Base-by-base conservation (phyloP, 108 stramenopile genomes). In the Asterionellopsis glacialis region DNA sequence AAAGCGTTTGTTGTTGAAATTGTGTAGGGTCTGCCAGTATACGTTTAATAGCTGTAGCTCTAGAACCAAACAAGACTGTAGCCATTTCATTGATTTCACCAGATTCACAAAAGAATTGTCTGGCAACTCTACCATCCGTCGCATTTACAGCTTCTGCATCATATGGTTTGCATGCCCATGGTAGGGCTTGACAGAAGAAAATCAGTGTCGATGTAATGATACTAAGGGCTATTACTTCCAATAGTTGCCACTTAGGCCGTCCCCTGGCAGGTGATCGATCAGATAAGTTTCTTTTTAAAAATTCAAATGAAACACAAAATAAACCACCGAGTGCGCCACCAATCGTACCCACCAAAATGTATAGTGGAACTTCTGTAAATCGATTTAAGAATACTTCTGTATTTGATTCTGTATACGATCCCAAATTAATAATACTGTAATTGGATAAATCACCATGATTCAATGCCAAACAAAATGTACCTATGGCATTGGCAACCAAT, bases 261-360 rank as follows among this genome's bases (percentile, higher is more conserved):
- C 43, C 12, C 43, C 43, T 44, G 14, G 11, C 14, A 11, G 14
- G 11, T 11, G 12, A 13, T 44, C 43, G 11, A 44, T 44, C 9
- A 15, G 11, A 51, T n/a, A 23, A 5, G 51, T 72, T 72, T 41
- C 44, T 41, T n/a, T n/a, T n/a, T n/a, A n/a, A n/a, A n/a, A n/a
- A n/a, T n/a, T n/a, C n/a, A n/a, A n/a, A n/a, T n/a, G 55, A 33
- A 18, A 26, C 42, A 38, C 55, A 69, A 45, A 77, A 77, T 23
- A 50, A 13, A 16, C 66, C 69, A 16, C 76, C 76, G 21, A 77
- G 11, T 27, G 72, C 11, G 11, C 76, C 76, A 7, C 76, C 76
- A 9, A 44, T 1, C 0, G 48, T 28, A 2, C 76, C 76, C 1
- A 72, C 21, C 9, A 52, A 2, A 56, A 58, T 43, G 40, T 67